A percentile compares a stretch with the other conserved stretches of the same genome.
Conservation (phyloP, 2,329 filamentous ascomycete genomes). For the Arthrobotrys musiformis region DNA sequence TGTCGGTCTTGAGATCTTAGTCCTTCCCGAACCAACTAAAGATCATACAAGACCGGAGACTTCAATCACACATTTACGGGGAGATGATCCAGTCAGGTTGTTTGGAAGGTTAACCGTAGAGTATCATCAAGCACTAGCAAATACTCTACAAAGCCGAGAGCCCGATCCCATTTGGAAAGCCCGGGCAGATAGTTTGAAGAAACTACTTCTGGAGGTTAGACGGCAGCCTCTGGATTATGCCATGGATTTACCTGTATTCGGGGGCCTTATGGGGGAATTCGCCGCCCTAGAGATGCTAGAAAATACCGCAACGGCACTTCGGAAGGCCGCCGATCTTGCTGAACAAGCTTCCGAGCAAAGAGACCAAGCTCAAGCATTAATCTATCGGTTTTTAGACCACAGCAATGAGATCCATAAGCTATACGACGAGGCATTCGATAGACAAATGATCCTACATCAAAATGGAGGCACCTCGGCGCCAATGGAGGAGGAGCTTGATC, state of each 20-base stretch:
- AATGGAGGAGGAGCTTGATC: too few species aligned
- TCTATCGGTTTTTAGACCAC: background rate
- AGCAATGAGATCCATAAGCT: background rate
- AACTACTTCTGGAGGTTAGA: background rate
- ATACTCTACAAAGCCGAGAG: background rate
- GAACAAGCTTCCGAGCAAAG: background rate
- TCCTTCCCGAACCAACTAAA: conserved; percentile 30
- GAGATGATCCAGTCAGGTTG: background rate
- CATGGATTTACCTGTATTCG: background rate
- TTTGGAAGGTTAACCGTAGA: conserved; percentile 23
- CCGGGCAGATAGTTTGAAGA: background rate
- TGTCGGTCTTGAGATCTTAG: conserved; percentile 32
- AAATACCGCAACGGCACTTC: background rate
- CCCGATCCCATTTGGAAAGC: background rate
- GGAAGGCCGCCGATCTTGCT: background rate
- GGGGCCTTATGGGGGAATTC: background rate
- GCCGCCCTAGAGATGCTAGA: background rate
- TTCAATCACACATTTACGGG: conserved; percentile 2
- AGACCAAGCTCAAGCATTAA: background rate
- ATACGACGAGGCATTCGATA: background rate
- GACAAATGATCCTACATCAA: background rate
- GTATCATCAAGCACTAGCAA: conserved; percentile 7
- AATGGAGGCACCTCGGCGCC: background rate
- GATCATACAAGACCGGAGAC: conserved; percentile 6
- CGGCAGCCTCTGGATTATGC: background rate